Base-by-base conservation (phyloP, 2,329 filamentous ascomycete species). In the Zymoseptoria crescenta region DNA sequence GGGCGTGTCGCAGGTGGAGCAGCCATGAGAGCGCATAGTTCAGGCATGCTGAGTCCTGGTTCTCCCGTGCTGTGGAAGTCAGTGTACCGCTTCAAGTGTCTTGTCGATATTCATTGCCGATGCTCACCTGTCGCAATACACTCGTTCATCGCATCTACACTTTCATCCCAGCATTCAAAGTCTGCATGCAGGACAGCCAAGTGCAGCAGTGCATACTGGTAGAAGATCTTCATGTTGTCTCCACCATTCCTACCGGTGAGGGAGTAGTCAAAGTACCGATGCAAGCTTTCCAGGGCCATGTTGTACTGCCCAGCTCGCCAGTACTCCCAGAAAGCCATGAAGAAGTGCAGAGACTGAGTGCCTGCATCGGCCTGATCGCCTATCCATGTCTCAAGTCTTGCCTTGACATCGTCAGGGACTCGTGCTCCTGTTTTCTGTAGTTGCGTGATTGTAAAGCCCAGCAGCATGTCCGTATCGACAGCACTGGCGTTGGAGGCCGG, bases 11-110 rank as follows among this genome's bases (percentile, higher is more conserved):
- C 67, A 96, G 95, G 70, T 96, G 91, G 69, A 95, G 95, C 2
- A 97, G 80, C 94, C 94, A 99, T 70, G 91, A 96, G 62, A 99
- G 83, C 30, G 91, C 89, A 74, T 96, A 97, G 73, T 96, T 97
- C 58, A 99, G 80, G 70, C 94, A 97, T 3, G 84, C 86, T 79
- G 91, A 89, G 70, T 99, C 94, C 64, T 91, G 87, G 66, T 95
- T 96, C 73, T 97, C 94, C 62, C 93, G 81, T 0, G 94, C 94
- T 70, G 55, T n/a, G 8, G 2, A 51, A 3, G 49, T 67, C 49
- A 66, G 62, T 30, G 19, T 2, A 45, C 35, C 4, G 50, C 8
- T 19, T 10, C 1, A 20, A 19, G 16, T 2, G 20, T 8, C n/a
- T 51, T 9, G 49, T 2, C n/a, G 10, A 13, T 20, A 29, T 13